Base-by-base conservation (phyloP, 768 basidiomycete genomes). In the Boletus fagicola region DNA sequence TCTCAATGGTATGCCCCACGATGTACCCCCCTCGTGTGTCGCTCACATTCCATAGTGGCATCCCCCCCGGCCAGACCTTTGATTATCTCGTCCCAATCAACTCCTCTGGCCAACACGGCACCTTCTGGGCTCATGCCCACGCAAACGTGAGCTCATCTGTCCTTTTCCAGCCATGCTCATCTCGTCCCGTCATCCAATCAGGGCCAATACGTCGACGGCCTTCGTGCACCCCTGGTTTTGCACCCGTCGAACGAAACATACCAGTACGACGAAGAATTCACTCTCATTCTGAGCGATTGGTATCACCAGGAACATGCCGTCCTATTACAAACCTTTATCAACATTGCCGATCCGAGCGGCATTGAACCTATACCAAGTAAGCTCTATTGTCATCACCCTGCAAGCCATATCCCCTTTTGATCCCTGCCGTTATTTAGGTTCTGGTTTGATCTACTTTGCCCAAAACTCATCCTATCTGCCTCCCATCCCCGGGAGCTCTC, bases 191-290 rank as follows among this genome's bases (percentile, higher is more conserved):
- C 1, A 28, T 16, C 28, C 35, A 48, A 53, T 45, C 62, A 87
- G 84, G 90, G 92, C 20, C 91, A 94, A 78, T 96, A 97, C 65
- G 88, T 90, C 48, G 95, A 98, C 63, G 95, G 96, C 22, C 80
- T 98, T 2, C 87, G 94, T n/a, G 80, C 93, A 0, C 92, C 95
- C 1, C 70, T 97, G 45, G 67, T 95, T 49, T 81, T 98, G 49
- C 89, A 90, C 65, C 85, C 87, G 5, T 72, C 77, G 1, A 77
- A 75, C 52, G 88, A 89, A 72, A 78, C 75, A 20, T 82, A 92
- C 70, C 72, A 60, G 11, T 98, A 97, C 71, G 94, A 98, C 71
- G 91, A 88, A 28, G 96, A 98, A 63, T 94, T 84, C 74, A 95
- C 90, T 20, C 77, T 98, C 61, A 68, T 94, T 57, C 76, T 98